phyloP scores from a whole-genome alignment of 305 asterid species.

The Fraxinus platypoda region DNA sequence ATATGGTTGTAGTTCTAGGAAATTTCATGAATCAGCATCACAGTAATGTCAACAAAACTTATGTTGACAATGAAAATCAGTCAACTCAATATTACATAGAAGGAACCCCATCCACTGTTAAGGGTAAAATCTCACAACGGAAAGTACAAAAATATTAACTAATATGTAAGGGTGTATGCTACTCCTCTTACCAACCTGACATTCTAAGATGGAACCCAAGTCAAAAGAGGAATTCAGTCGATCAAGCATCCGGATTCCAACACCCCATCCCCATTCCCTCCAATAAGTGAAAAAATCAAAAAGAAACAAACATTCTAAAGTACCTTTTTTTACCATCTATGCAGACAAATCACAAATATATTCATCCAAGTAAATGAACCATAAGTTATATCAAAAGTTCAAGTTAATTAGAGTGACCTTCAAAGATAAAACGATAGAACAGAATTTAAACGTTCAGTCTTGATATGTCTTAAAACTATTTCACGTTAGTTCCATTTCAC shows the following conservation, averaged over 20 bases:
- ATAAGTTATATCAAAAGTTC: background rate
- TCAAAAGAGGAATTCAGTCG: background rate
- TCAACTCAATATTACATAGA: background rate
- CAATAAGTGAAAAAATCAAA: background rate
- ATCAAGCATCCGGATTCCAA: background rate
- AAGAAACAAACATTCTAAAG: background rate
- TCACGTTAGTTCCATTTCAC: background rate
- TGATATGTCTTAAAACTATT: background rate
- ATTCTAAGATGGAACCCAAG: background rate
- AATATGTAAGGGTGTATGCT: background rate
- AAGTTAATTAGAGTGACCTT: background rate
- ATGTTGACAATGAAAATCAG: background rate
- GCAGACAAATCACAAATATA: background rate
- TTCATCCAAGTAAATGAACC: background rate
- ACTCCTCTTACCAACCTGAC: background rate
- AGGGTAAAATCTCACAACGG: background rate
- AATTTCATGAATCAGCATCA: slow-evolving; percentile 9
- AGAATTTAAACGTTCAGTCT: too few species aligned
- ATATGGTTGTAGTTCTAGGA: background rate
- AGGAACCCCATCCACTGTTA: background rate
- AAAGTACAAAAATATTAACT: background rate
- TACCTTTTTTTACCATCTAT: background rate
- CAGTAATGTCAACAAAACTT: background rate
- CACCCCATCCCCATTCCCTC: background rate
- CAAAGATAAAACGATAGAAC: background rate